Conservation (phyloP, 2,329 filamentous ascomycete genomes). For the Clonostachys rosea region DNA sequence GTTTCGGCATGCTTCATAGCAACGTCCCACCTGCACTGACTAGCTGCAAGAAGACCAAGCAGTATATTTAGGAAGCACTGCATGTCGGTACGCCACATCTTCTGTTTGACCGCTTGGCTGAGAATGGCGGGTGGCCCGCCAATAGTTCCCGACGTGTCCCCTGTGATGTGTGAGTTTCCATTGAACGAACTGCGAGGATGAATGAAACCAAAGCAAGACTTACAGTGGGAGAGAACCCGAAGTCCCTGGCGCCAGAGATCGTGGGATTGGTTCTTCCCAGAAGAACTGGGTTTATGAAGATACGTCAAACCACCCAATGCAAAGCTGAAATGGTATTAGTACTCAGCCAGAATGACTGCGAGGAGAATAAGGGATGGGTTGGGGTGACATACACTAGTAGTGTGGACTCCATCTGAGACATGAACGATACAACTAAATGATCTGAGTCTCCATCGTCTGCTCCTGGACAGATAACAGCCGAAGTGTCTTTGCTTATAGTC, state of each 20-base stretch:
- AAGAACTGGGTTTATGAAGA: constrained; percentile 24
- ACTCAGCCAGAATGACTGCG: not conserved
- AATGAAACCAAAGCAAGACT: not conserved
- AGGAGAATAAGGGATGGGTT: too few relatives aligned
- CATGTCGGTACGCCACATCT: constrained; percentile 61
- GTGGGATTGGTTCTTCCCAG: constrained; percentile 6
- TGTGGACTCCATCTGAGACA: constrained; percentile 55
- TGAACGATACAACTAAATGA: constrained; percentile 54
- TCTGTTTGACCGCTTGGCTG: constrained; percentile 50
- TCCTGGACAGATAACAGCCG: constrained; percentile 45
- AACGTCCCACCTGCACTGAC: constrained; percentile 64
- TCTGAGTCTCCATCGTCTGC: constrained; percentile 38
- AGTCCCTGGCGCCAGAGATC: constrained; percentile 37
- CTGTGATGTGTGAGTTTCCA: constrained; percentile 10
- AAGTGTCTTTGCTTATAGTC: constrained; percentile 53
- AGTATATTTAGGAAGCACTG: constrained; percentile 69
- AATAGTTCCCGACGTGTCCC: constrained; percentile 26
- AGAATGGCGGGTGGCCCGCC: constrained; percentile 45
- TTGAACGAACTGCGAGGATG: constrained; percentile 4
- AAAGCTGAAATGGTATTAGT: constrained; percentile 32
- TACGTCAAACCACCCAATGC: constrained; percentile 48
- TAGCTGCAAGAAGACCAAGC: constrained; percentile 64
- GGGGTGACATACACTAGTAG: constrained; percentile 43
- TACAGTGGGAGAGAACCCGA: constrained; percentile 43
- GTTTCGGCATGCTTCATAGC: constrained; percentile 54